Conservation (phyloP, 805 yeast species). For the Martiniozyma abietophila region DNA sequence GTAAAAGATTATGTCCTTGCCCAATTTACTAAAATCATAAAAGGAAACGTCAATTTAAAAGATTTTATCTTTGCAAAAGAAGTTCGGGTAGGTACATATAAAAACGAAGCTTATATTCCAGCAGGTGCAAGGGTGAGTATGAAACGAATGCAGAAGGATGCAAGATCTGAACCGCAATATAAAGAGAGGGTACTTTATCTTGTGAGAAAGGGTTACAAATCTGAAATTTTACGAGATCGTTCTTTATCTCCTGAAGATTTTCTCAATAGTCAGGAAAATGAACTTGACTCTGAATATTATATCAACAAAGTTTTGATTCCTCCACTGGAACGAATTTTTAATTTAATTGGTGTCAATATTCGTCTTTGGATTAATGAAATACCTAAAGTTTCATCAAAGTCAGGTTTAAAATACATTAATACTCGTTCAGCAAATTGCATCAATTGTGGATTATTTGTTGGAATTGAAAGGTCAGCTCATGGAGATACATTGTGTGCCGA, state of each 20-base stretch:
- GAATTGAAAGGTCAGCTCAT: constrained; percentile 6
- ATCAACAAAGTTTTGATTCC: constrained; percentile 79
- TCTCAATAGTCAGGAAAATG: constrained; percentile 31
- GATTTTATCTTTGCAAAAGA: constrained; percentile 92
- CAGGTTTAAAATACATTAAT: constrained; percentile 12
- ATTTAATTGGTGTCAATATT: constrained; percentile 73
- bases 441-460: constrained; percentile 23
- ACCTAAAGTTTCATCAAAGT: constrained; percentile 32
- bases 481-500: constrained; percentile 23
- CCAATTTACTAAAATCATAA: constrained; percentile 59
- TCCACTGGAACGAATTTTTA: constrained; percentile 79
- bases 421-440: constrained; percentile 24
- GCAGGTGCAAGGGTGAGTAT: constrained; percentile 87
- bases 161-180: constrained; percentile 75
- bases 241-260: constrained; percentile 73
- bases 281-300: constrained; percentile 76
- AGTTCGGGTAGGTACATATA: constrained; percentile 77
- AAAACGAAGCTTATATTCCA: constrained; percentile 63
- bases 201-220: constrained; percentile 48
- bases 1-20: constrained; percentile 57
- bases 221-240: constrained; percentile 61
- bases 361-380: constrained; percentile 66
- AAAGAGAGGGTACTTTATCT: constrained; percentile 83
- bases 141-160: constrained; percentile 52
- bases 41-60: constrained; percentile 55